These are phyloP conservation scores for Cornus controversa DNA, from an alignment of 148 eudicot species.

Conservation along the genomic window DNA sequence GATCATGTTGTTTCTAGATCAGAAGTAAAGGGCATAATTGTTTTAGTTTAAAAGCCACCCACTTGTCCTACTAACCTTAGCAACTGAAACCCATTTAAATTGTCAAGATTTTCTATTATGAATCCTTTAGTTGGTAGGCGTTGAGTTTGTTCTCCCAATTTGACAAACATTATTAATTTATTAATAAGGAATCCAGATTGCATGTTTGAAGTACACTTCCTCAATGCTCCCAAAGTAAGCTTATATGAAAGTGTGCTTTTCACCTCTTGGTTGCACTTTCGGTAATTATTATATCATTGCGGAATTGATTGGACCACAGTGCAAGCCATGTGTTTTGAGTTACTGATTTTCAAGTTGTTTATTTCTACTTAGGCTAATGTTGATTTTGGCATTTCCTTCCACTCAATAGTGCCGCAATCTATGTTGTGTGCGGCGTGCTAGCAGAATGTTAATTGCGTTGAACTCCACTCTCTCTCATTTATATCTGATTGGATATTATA, in stretches of 20 bases:
- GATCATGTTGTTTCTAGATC: not conserved
- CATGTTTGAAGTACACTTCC: no score
- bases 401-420: not conserved
- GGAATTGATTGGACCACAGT: not conserved
- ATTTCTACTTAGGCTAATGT: not conserved
- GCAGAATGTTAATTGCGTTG: not conserved
- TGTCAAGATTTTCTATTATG: not conserved
- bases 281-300: not conserved
- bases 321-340: no score
- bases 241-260: no score
- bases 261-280: no score
- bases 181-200: no score
- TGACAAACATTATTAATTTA: no score
- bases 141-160: no score
- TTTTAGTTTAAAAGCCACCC: not conserved
- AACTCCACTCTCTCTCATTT: not conserved
- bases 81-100: not conserved
- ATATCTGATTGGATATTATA: slow-evolving; percentile 21
- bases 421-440: not conserved
- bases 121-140: no score
- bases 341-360: not conserved
- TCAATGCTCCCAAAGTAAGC: no score
- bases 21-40: not conserved
- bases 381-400: not conserved
- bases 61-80: not conserved